Conservation (phyloP, 2,329 filamentous ascomycete genomes). For the Verticillium longisporum region DNA sequence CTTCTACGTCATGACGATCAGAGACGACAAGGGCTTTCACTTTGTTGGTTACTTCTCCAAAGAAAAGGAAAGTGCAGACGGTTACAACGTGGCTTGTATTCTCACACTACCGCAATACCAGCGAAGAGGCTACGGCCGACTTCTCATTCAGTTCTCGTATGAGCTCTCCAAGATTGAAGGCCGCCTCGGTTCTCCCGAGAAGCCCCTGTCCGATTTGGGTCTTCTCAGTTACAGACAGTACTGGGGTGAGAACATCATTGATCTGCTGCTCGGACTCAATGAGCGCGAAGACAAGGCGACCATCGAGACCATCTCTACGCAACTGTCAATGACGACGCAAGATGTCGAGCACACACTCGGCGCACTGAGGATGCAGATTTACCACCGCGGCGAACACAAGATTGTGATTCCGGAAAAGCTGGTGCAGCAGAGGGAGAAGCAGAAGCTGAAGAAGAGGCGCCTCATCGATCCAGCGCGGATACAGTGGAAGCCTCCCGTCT, state of each 20-base stretch:
- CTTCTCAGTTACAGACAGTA: slow-evolving; percentile 93
- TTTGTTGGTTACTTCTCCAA: slow-evolving; percentile 99
- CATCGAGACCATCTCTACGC: slow-evolving; percentile 74
- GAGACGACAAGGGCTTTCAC: slow-evolving; percentile 84
- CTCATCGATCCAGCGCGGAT: slow-evolving; percentile 72
- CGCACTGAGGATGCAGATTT: slow-evolving; percentile 89
- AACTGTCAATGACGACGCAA: slow-evolving; percentile 91
- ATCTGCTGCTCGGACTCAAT: slow-evolving; percentile 69
- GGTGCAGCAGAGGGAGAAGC: slow-evolving; percentile 71
- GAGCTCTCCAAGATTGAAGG: slow-evolving; percentile 92
- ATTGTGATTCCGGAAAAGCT: slow-evolving; percentile 85
- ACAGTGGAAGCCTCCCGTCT: slow-evolving; percentile 94
- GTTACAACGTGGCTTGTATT: slow-evolving; percentile 98
- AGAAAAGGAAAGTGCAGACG: slow-evolving; percentile 94
- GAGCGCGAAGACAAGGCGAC: slow-evolving; percentile 66
- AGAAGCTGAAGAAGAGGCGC: slow-evolving; percentile 69
- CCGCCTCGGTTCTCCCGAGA: slow-evolving; percentile 93
- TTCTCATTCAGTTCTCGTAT: slow-evolving; percentile 96
- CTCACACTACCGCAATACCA: slow-evolving; percentile 94
- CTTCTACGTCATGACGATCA: slow-evolving; percentile 95
- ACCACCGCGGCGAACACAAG: slow-evolving; percentile 94
- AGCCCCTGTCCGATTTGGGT: slow-evolving; percentile 89
- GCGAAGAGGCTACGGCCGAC: slow-evolving; percentile 83
- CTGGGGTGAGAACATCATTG: slow-evolving; percentile 93
- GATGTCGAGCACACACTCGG: slow-evolving; percentile 94